Conservation (phyloP, 2,329 filamentous ascomycete species). For the Ophiocordyceps camponoti-floridani region DNA sequence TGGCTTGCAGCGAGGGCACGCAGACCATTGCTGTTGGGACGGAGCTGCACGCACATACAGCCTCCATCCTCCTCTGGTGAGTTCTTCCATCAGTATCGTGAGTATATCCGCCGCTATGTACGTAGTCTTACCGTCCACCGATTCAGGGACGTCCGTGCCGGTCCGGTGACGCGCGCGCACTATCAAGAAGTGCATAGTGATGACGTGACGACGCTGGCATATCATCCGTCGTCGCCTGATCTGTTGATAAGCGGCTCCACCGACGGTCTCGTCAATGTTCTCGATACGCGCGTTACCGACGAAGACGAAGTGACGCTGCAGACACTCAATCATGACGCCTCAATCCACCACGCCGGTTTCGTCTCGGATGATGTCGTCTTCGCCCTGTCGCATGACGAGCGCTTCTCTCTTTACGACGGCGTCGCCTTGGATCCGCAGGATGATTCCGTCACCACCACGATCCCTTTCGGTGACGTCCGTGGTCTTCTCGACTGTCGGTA, state of each 20-base stretch:
- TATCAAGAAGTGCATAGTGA: conserved; percentile 52
- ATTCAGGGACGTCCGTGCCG: conserved; percentile 39
- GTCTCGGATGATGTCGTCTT: conserved; percentile 46
- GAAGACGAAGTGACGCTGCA: conserved; percentile 66
- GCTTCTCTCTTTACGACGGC: conserved; percentile 53
- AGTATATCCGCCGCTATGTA: too few species aligned
- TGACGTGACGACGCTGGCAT: conserved; percentile 41
- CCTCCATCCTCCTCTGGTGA: conserved; percentile 44
- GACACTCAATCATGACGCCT: conserved; percentile 61
- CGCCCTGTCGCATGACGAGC: conserved; percentile 63
- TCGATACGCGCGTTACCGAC: conserved; percentile 50
- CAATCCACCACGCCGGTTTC: conserved; percentile 60
- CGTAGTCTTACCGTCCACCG: conserved; percentile 7
- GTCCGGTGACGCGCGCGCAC: conserved; percentile 25
- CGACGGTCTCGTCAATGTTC: conserved; percentile 63
- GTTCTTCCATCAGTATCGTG: too few species aligned
- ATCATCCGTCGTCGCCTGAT: conserved; percentile 40
- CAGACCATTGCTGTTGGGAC: conserved; percentile 54
- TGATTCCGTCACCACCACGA: conserved; percentile 19
- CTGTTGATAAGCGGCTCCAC: conserved; percentile 61
- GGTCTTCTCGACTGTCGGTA: conserved; percentile 53
- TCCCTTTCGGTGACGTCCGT: conserved; percentile 52
- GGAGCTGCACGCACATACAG: conserved; percentile 47
- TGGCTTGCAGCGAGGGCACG: conserved; percentile 39
- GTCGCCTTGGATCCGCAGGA: conserved; percentile 29